Evolutionary conservation across 495 filamentous ascomycete species (phyloP).

Genomic region (Staphylotrichum tortipilum): DNA sequence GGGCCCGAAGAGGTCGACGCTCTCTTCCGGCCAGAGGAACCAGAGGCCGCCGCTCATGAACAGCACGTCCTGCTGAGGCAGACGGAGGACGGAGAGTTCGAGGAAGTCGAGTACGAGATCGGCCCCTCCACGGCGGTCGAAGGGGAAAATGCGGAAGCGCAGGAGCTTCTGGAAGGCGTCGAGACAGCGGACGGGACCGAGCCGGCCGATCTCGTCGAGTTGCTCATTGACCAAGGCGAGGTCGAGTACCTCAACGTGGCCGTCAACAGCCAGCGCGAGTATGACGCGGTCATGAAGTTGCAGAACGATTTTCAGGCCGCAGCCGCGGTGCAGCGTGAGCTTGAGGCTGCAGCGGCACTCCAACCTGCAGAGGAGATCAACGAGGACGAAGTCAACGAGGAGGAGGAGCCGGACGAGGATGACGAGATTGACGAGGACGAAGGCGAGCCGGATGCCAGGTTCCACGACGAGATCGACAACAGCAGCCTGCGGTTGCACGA

Average conservation of each 20-base stretch:
- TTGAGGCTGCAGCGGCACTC: conserved; percentile 43
- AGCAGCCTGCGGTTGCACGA: conserved; percentile 48
- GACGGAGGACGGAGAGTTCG: conserved; percentile 49
- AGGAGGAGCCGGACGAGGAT: conserved; percentile 16
- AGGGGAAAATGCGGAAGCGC: neutral
- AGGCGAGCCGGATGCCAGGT: conserved; percentile 26
- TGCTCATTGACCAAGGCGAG: conserved; percentile 10
- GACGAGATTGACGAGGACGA: conserved; percentile 34
- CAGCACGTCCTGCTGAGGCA: conserved; percentile 42
- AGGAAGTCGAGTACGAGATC: conserved; percentile 47
- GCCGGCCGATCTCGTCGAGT: neutral
- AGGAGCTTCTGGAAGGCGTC: conserved; percentile 6
- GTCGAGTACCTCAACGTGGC: conserved; percentile 34
- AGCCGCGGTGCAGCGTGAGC: conserved; percentile 44
- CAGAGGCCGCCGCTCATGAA: conserved; percentile 16
- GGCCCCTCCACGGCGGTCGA: conserved; percentile 11
- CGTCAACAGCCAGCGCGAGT: conserved; percentile 43
- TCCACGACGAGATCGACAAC: conserved; percentile 22
- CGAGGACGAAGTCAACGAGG: conserved; percentile 40
- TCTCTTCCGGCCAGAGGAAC: conserved; percentile 18
- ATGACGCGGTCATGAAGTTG: conserved; percentile 39
- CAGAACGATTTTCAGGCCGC: conserved; percentile 47
- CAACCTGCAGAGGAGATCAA: conserved; percentile 38
- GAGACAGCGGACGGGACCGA: neutral
- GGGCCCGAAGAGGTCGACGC: conserved; percentile 49